Evolutionary conservation across 768 basidiomycete genomes (phyloP).

Genomic region (Sarcodon sp.): DNA sequence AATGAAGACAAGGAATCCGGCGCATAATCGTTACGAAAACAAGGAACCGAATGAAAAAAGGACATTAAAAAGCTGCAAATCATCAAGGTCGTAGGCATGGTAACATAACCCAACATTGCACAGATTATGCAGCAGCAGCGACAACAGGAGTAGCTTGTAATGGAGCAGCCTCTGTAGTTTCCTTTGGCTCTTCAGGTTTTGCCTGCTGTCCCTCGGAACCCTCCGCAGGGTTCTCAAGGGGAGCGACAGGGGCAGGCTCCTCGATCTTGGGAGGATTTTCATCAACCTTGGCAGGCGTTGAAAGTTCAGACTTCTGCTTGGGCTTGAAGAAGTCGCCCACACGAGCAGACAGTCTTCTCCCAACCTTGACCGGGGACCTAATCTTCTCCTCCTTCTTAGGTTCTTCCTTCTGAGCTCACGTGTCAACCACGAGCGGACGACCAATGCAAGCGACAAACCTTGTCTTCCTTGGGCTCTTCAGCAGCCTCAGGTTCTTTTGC

Average conservation of each 20-base stretch:
- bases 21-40: slow-evolving; percentile 10
- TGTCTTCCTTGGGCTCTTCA: slow-evolving; percentile 50
- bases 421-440: neutral
- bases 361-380: slow-evolving; percentile 40
- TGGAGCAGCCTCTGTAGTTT: slow-evolving; percentile 33
- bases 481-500: slow-evolving; percentile 20
- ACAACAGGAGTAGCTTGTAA: slow-evolving; percentile 43
- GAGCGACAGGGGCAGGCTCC: slow-evolving; percentile 69
- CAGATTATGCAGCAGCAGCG: slow-evolving; percentile 64
- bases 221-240: slow-evolving; percentile 58
- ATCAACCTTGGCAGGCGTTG: slow-evolving; percentile 69
- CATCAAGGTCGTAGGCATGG: slow-evolving; percentile 26
- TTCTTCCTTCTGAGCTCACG: slow-evolving; percentile 24
- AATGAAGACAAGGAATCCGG: slow-evolving; percentile 18
- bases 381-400: slow-evolving; percentile 29
- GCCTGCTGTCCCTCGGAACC: slow-evolving; percentile 20
- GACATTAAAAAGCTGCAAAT: slow-evolving; percentile 13
- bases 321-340: slow-evolving; percentile 76
- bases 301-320: slow-evolving; percentile 52
- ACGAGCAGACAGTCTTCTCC: slow-evolving; percentile 76
- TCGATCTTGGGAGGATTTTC: slow-evolving; percentile 86
- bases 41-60: slow-evolving; percentile 9
- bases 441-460: slow-evolving; percentile 23
- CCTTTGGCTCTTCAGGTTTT: slow-evolving; percentile 12
- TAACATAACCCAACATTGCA: slow-evolving; percentile 18